phyloP scores from a whole-genome alignment of 345 rosid genomes.

The Camelina sativa region DNA sequence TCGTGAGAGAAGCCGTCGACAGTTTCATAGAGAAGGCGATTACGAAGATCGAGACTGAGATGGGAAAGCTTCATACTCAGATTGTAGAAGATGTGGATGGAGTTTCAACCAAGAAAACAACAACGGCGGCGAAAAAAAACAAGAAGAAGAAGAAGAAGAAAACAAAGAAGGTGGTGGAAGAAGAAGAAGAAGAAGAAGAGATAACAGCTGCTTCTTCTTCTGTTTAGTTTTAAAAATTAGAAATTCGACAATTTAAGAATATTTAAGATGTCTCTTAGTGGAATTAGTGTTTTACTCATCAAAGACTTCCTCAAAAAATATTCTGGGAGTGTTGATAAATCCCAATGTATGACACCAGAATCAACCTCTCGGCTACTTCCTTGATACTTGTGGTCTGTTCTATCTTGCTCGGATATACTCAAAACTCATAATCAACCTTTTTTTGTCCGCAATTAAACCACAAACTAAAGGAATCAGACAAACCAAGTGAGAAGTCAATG shows the following conservation, averaged over 20 bases:
- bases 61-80: conserved; percentile 24
- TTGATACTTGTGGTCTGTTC: too few species aligned
- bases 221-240: too few species aligned
- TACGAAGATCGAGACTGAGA: conserved; percentile 21
- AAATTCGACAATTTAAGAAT: too few species aligned
- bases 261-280: not conserved
- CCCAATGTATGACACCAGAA: too few species aligned
- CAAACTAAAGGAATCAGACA: too few species aligned
- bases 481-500: too few species aligned
- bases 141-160: not conserved
- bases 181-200: conserved; percentile 8
- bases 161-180: not conserved
- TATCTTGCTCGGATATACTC: too few species aligned
- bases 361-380: too few species aligned
- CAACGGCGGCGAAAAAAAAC: conserved; percentile 26
- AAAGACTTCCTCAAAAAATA: too few species aligned
- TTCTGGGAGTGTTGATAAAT: too few species aligned
- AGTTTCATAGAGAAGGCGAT: conserved; percentile 44
- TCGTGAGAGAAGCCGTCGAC: conserved; percentile 45
- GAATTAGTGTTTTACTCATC: not conserved
- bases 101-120: not conserved
- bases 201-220: not conserved
- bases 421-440: too few species aligned
- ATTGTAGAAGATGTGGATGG: conserved; percentile 26
- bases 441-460: too few species aligned